Evolutionary conservation across 2,329 filamentous ascomycete genomes (phyloP), one percentile per base, ranked within the genome.

Genomic region (Colletotrichum echinochloae): DNA sequence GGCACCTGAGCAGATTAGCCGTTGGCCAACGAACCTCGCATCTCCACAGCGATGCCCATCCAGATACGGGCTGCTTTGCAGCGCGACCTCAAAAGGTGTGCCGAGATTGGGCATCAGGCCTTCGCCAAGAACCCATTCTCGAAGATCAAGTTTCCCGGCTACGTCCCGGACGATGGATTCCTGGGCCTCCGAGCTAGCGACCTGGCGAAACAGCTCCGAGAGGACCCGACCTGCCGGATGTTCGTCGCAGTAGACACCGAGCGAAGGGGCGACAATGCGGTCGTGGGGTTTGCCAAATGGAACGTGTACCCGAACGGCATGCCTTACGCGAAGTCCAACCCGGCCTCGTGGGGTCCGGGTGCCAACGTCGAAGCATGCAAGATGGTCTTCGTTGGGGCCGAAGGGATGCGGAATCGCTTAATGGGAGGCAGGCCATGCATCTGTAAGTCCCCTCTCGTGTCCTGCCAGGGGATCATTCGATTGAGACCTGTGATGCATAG

Each of bases 231-330:
- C 16, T 23, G 18, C 20, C 63, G 49, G 4, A 39, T 70, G 35
- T 41, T 70, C 23, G 59, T 60, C 14, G 67, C 56, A 6, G 57
- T 60, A n/a, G 65, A 74, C 59, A 64, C 65, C 1, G 65, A 68
- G 3, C 12, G 41, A 44, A 41, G 35, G 6, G 63, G 64, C 18
- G 60, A 73, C 23, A 73, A 77, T 2, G 74, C 74, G 61, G 77
- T 76, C 60, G 66, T 83, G 51, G 76, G 78, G 12, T 82, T 81
- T 61, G 73, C 77, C 39, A 77, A 77, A 74, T 83, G 80, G 77
- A 78, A 78, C 56, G 73, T 83, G 9, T 81, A 77, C 75, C 71
- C 75, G 3, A 74, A 76, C n/a, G 72, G 64, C 14, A 69, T 72
- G 6, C 75, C 75, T 26, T 49, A 37, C 30, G 46, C 41, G 11